Base-by-base conservation (phyloP, 176 grass and related monocot genomes). In the Elaeis guineensis region DNA sequence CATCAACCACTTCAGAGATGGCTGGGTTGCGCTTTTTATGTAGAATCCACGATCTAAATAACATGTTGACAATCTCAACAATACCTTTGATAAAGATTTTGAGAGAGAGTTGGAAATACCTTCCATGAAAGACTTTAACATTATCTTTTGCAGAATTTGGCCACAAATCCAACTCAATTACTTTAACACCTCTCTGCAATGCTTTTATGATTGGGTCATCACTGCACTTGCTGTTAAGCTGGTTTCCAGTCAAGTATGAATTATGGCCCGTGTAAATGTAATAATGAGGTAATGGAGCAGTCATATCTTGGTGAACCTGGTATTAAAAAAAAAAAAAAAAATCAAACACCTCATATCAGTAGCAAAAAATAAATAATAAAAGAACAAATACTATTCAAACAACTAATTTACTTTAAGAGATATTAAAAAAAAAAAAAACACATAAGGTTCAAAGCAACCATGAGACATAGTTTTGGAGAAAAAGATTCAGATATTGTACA, bases 201-300 rank as follows among this genome's bases (percentile, higher is more conserved):
- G 65, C 65, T 16, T 68, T 44, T 54, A 55, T 68, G 12, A 68
- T 68, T 14, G 65, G 65, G 32, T 16, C 25, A 6, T 68, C 52
- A 7, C 65, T 68, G 65, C 65, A 55, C 19, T 68, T 9, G 35
- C 65, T 68, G 25, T 52, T 68, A n/a, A 68, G 65, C 26, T 68
- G 65, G 25, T 68, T 68, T 55, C 65, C 65, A 19, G 65, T 68
- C 65, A 68, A 68, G 65, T 68, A 68, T 21, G 65, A 68, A 21
- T 68, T 68, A 16, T 68, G 65, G 52, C 65, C 65, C 20, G 65
- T 68, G 52, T 68, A 68, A 17, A 68, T 68, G 26, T 68, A 68
- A 52, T 68, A 68, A 68, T 68, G 65, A 14, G 65, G 56, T 17
- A 68, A 39, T 68, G 65, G 65, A 55, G 52, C 50, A 16, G 26